Evolutionary conservation across 2,329 filamentous ascomycete genomes (phyloP).

Genomic region (Ophiostoma populinum): DNA sequence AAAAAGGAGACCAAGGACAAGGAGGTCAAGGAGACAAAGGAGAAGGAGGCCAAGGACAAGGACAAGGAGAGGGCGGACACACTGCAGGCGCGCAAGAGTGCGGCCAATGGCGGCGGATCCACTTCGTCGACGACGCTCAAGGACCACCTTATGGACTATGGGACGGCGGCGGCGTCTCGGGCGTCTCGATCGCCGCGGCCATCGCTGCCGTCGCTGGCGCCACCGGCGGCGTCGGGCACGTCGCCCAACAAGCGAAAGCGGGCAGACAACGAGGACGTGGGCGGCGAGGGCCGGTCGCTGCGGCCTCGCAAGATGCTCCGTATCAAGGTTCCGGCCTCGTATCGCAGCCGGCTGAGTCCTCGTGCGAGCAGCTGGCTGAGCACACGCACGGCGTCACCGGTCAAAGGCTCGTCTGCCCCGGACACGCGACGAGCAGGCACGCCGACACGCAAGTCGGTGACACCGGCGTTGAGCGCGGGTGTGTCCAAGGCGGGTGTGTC

Average conservation of each 20-base stretch:
- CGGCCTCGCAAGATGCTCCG: conserved; percentile 16
- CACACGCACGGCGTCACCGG: conserved; percentile 2
- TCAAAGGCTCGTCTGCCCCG: not conserved
- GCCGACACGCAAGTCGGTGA: not conserved
- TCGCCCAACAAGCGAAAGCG: conserved; percentile 6
- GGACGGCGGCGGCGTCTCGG: not conserved
- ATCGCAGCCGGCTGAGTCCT: conserved; percentile 8
- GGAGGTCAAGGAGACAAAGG: no score
- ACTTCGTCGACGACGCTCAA: conserved; percentile 4
- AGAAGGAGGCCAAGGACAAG: no score
- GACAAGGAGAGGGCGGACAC: no score
- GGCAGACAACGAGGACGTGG: not conserved
- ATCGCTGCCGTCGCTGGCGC: not conserved
- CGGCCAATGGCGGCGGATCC: no score
- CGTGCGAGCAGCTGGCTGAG: conserved; percentile 9
- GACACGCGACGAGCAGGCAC: conserved; percentile 6
- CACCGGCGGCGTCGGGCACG: not conserved
- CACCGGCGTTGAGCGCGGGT: not conserved
- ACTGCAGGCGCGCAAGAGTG: no score
- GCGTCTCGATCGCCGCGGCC: not conserved
- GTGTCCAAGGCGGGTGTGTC: not conserved
- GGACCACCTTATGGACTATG: conserved; percentile 9
- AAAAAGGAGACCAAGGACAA: conserved; percentile 9
- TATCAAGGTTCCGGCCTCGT: conserved; percentile 7
- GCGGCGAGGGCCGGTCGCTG: not conserved